phyloP scores from a whole-genome alignment of 768 basidiomycete genomes.

The Hericium rajendrae region DNA sequence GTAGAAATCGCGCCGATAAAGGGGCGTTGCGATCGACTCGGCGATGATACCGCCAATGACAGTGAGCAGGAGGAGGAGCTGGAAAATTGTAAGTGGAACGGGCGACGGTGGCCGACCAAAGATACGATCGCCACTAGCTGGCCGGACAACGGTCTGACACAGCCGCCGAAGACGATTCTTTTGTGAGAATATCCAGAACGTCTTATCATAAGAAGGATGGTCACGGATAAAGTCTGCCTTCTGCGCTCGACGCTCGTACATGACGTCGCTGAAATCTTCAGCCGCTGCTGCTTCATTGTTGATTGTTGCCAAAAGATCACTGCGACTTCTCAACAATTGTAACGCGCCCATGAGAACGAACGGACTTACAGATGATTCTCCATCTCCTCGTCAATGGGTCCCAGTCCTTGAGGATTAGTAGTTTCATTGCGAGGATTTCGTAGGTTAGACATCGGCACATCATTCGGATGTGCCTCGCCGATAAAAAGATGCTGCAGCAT shows the following conservation, averaged over 20 bases:
- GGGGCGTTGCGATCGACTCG: constrained; percentile 75
- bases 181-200: constrained; percentile 85
- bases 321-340: constrained; percentile 18
- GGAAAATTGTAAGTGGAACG: constrained; percentile 61
- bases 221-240: constrained; percentile 82
- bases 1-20: constrained; percentile 72
- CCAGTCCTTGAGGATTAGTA: constrained; percentile 7
- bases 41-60: constrained; percentile 78
- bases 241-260: constrained; percentile 62
- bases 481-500: constrained; percentile 58
- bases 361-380: constrained; percentile 62
- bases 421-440: constrained; percentile 25
- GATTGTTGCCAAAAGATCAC: constrained; percentile 60
- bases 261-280: constrained; percentile 51
- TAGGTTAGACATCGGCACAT: constrained; percentile 53
- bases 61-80: constrained; percentile 59
- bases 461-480: constrained; percentile 38
- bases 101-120: constrained; percentile 67
- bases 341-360: neutral
- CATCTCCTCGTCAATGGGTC: constrained; percentile 44
- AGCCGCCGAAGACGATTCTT: constrained; percentile 58
- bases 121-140: constrained; percentile 79
- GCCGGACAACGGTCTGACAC: constrained; percentile 78
- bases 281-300: constrained; percentile 40
- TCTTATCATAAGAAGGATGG: constrained; percentile 84